Evolutionary conservation across 768 basidiomycete genomes (phyloP), one percentile per base, ranked within the genome.

Genomic region (Trametes maxima): DNA sequence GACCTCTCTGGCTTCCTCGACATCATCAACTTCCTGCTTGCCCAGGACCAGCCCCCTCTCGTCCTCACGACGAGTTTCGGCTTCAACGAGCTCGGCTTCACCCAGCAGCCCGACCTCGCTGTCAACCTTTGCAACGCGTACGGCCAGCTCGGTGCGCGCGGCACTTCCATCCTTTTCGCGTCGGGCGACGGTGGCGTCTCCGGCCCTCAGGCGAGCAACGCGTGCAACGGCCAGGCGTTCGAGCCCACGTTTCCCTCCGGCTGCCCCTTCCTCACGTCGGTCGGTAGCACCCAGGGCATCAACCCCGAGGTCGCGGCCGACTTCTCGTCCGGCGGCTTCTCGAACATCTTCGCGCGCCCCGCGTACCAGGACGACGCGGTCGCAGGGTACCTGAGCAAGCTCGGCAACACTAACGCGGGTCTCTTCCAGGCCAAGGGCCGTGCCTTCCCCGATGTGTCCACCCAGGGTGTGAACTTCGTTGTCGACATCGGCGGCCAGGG

Each of bases 401-500:
- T 78, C 57, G 73, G 72, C 51, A 64, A 53, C 58, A 68, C 68
- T 2, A 68, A 71, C 64, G 44, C 51, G 1, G 76, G 77, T 22
- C 64, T 68, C 35, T 78, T 74, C 65, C 70, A 68, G 60, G 47
- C 45, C 46, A 70, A 59, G 69, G 79, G 79, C 36, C 80, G 81
- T 46, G 79, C 68, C 2, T 83, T 74, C 72, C 82, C 83, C 39
- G 81, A 83, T 69, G 71, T 83, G 43, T 70, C 79, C 33, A 78
- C 82, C 5, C 69, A 72, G 57, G 76, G 74, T 6, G 62, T 73
- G 42, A 69, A 74, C 63, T 73, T 74, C 57, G 77, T 89, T 37
- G 76, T 75, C 65, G 57, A 68, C 52, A 45, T 62, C 62, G 54
- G 52, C 40, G 65, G 65, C n/a, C 13, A 64, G 42, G 42, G 54